These are phyloP conservation scores for Catunica adiposa DNA, from an alignment of 2,329 filamentous ascomycete species.

Conservation along the genomic window DNA sequence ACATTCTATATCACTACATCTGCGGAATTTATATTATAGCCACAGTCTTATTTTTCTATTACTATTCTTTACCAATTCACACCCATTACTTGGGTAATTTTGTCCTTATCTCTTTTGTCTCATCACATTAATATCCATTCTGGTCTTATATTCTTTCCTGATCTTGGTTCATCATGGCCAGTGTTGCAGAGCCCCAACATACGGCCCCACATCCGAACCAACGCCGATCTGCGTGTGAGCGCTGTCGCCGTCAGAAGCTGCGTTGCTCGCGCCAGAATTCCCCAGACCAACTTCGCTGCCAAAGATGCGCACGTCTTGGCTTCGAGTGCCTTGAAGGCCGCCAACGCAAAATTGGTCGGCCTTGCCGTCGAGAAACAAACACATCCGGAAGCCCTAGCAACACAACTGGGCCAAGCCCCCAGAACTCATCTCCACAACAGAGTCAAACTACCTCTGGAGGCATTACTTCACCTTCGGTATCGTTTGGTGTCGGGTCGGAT, in stretches of 20 bases:
- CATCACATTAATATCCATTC: too few relatives aligned
- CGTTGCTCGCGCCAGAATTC: constrained; percentile 19
- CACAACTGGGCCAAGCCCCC: not conserved
- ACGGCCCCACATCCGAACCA: constrained; percentile 20
- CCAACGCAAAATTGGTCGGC: constrained; percentile 21
- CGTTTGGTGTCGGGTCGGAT: too few relatives aligned
- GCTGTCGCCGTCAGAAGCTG: constrained; percentile 22
- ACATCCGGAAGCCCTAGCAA: not conserved
- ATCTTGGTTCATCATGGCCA: not conserved
- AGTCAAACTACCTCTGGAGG: not conserved
- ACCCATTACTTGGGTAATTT: too few relatives aligned
- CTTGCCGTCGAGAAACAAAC: constrained; percentile 17
- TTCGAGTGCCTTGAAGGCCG: constrained; percentile 19
- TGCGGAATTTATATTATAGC: too few relatives aligned
- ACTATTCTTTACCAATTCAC: too few relatives aligned
- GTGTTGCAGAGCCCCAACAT: not conserved
- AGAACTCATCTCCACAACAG: not conserved
- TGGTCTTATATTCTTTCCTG: not conserved
- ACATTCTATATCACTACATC: too few relatives aligned
- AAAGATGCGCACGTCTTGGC: constrained; percentile 19
- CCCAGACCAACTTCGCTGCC: constrained; percentile 16
- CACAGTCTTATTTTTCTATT: too few relatives aligned
- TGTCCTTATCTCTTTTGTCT: too few relatives aligned
- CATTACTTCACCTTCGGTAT: not conserved
- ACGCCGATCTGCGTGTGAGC: constrained; percentile 21